Percentiles rank a stretch among this genome's conserved stretches.
Evolutionary conservation across 306 rosid genomes (phyloP).

Genomic region (Vicia sativa): DNA sequence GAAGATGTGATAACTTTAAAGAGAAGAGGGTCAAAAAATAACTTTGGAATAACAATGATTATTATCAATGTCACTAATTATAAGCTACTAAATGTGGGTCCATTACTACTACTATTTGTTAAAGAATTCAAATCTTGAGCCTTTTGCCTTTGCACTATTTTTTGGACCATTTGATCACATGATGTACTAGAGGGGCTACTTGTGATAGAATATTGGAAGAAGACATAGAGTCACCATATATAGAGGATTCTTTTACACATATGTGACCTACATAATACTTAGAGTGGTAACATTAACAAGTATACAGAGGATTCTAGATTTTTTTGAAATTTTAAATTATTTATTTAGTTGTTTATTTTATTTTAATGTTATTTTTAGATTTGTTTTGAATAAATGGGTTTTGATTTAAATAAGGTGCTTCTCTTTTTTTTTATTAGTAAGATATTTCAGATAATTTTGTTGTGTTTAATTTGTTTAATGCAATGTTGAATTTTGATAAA

Average conservation of each 20-base stretch:
- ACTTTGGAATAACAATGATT: background rate
- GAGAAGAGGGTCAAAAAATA: slow-evolving; percentile 10
- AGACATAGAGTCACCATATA: background rate
- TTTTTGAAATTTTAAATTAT: no score
- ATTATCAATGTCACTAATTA: slow-evolving; percentile 15
- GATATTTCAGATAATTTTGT: no score
- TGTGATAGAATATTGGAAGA: slow-evolving; percentile 11
- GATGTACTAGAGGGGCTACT: slow-evolving; percentile 16
- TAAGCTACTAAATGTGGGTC: slow-evolving; percentile 32
- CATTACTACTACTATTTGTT: background rate
- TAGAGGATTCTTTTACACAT: background rate
- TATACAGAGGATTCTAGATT: background rate
- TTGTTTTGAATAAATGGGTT: no score
- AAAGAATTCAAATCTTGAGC: background rate
- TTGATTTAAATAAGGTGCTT: no score
- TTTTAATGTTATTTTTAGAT: no score
- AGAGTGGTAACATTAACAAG: background rate
- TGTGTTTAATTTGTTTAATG: no score
- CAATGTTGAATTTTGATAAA: no score
- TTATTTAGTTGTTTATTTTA: no score
- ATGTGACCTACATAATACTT: slow-evolving; percentile 10
- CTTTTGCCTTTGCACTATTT: slow-evolving; percentile 15
- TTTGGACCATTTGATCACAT: slow-evolving; percentile 27
- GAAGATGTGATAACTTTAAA: slow-evolving; percentile 15
- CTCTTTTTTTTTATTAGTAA: no score